Evolutionary conservation across 495 filamentous ascomycete species (phyloP).

Genomic region (Talaromyces ruber): DNA sequence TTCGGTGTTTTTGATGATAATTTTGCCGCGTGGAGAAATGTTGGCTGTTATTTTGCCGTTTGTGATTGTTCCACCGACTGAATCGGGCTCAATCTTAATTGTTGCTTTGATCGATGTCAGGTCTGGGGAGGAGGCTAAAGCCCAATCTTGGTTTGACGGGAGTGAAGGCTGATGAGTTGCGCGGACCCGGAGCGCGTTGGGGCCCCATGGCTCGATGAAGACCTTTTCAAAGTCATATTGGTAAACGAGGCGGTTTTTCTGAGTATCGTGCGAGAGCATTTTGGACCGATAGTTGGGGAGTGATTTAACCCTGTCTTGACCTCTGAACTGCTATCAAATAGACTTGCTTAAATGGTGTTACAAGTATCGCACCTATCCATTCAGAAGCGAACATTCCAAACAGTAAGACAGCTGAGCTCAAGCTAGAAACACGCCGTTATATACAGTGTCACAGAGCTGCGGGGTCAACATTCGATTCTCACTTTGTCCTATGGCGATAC

Average conservation of each 20-base stretch:
- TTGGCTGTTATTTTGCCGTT: conserved; percentile 44
- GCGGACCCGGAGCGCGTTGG: conserved; percentile 43
- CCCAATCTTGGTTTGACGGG: conserved; percentile 42
- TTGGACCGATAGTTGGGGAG: neutral
- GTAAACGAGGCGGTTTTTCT: conserved; percentile 2
- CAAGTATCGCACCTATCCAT: neutral
- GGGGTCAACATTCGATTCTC: neutral
- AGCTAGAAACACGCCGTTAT: neutral
- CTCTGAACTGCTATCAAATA: neutral
- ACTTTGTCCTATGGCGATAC: neutral
- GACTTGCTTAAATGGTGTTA: no score
- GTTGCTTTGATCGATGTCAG: neutral
- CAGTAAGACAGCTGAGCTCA: neutral
- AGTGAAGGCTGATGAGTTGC: conserved; percentile 41
- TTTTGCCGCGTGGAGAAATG: conserved; percentile 37
- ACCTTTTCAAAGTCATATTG: conserved; percentile 13
- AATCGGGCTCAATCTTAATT: conserved; percentile 14
- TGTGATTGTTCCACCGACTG: conserved; percentile 31
- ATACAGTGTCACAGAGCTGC: neutral
- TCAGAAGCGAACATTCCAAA: neutral
- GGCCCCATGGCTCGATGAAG: conserved; percentile 48
- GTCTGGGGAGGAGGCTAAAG: conserved; percentile 25
- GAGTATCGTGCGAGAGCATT: conserved; percentile 2
- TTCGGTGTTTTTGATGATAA: conserved; percentile 38
- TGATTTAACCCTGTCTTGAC: neutral